Base-by-base conservation (phyloP, 108 stramenopile genomes). In the Nitzschia inconspicua region DNA sequence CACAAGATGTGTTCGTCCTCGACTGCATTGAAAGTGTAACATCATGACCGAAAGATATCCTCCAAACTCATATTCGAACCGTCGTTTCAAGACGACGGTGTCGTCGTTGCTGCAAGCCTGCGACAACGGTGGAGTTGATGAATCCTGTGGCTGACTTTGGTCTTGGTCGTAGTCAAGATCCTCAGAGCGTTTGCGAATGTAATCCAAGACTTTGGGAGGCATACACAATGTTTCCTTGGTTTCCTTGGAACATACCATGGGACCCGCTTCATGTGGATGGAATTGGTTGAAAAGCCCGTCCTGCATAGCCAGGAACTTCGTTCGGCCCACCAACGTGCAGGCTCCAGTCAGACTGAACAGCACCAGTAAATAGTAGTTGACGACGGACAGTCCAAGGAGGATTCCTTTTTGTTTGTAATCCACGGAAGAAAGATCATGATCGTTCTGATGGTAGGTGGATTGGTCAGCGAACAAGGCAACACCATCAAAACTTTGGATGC, bases 1-100 rank as follows among this genome's bases (percentile, higher is more conserved):
- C 27, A 50, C 48, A 4, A 50, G 24, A 50, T 50, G 30, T 22
- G 9, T 22, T 50, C 48, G 5, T 28, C 48, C 48, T 11, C n/a
- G 11, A n/a, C n/a, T n/a, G 25, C 48, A 50, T 5, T 25, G 27
- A 50, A 50, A 50, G n/a, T 50, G 48, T 25, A 25, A 50, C 48
- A 50, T 50, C 4, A 50, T 50, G 10, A 50, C 48, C 10, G 48
- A 50, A 4, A 50, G 25, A 6, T 29, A 28, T 3, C 7, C 30
- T 26, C 48, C 48, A 50, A 50, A 50, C 30, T 50, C 23, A 26
- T 29, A 22, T 50, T 50, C 48, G n/a, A 50, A 50, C 4, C 48
- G 19, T 50, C 48, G 48, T 9, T 29, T 50, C 48, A 50, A 50
- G 10, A 25, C 5, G 16, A 46, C 44, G n/a, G n/a, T n/a, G n/a